Evolutionary conservation across 2,329 filamentous ascomycete species (phyloP), one percentile per base, ranked within the genome.

Genomic region (Fusarium sp.): DNA sequence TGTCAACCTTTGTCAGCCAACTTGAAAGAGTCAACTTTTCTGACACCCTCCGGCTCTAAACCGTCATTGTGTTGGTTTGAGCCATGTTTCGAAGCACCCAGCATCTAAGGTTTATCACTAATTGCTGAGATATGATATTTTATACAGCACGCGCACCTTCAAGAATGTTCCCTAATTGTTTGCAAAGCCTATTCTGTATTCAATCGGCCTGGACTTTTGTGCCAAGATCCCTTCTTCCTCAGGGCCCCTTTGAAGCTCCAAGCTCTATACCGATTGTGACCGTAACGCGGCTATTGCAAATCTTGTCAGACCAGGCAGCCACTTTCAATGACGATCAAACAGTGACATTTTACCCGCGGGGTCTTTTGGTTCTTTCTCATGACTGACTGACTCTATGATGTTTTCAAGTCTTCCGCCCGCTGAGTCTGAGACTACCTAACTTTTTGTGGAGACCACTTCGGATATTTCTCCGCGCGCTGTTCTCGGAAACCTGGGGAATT

Each of bases 401-500:
- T 37, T 37, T 37, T 37, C 34, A 37, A n/a, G 34, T 18, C 34
- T 37, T 47, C n/a, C 3, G 25, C 27, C 30, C 30, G 30, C 5
- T 37, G 34, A 37, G 27, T 29, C 16, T 37, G 34, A 37, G 34
- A 37, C 27, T 29, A 29, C 27, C 34, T 37, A 37, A 6, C 34
- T 5, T n/a, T n/a, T 37, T 29, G 9, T 22, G 30, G 53, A 10
- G 30, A 10, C n/a, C n/a, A 10, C 9, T 34, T 18, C 22, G 41
- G 41, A 11, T 29, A 46, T 47, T 56, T 56, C 41, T 27, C 53
- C 41, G 53, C 53, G 8, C 7, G 18, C 46, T 61, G 45, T 30
- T 69, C 47, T 61, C 47, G 61, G 66, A 62, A 69, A 69, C 52
- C 65, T 62, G 65, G 65, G 65, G 65, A 49, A 30, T 49, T 66